A percentile compares a stretch with the other conserved stretches of the same genome.
phyloP scores from a whole-genome alignment of 2,329 filamentous ascomycete genomes.

The Colletotrichum sp. region DNA sequence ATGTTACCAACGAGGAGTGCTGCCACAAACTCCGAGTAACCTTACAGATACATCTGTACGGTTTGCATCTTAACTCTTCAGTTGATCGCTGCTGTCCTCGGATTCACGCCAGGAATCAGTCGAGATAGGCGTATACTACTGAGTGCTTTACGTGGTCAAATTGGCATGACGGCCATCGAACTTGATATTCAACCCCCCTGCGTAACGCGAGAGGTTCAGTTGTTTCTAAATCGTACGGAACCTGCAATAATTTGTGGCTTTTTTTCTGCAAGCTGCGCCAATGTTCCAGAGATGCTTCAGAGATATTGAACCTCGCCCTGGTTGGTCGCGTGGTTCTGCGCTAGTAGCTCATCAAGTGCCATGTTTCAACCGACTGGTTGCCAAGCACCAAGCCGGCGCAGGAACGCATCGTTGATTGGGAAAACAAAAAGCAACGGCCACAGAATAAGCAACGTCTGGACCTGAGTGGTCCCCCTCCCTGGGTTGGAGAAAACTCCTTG shows the following conservation, averaged over 20 bases:
- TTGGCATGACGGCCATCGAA: neutral
- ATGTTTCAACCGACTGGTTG: constrained; percentile 1
- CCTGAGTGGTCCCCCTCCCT: neutral
- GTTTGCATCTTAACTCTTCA: neutral
- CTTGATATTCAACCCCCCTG: neutral
- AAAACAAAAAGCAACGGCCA: neutral
- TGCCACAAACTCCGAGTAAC: neutral
- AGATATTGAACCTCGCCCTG: neutral
- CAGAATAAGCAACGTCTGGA: neutral
- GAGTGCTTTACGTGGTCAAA: neutral
- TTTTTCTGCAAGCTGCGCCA: neutral
- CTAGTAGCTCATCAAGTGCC: neutral
- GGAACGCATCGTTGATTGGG: neutral
- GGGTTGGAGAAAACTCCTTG: neutral
- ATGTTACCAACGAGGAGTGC: neutral
- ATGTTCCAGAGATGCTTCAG: constrained; percentile 9
- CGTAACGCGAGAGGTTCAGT: neutral
- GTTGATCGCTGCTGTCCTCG: neutral
- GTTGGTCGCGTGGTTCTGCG: neutral
- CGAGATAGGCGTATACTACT: neutral
- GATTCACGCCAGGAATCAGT: neutral
- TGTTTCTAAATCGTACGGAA: neutral
- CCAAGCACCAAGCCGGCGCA: neutral
- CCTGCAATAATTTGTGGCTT: neutral
- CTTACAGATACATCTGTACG: neutral